Evolutionary conservation across 2,329 filamentous ascomycete genomes (phyloP).

Genomic region (Aspergillus hortae): DNA sequence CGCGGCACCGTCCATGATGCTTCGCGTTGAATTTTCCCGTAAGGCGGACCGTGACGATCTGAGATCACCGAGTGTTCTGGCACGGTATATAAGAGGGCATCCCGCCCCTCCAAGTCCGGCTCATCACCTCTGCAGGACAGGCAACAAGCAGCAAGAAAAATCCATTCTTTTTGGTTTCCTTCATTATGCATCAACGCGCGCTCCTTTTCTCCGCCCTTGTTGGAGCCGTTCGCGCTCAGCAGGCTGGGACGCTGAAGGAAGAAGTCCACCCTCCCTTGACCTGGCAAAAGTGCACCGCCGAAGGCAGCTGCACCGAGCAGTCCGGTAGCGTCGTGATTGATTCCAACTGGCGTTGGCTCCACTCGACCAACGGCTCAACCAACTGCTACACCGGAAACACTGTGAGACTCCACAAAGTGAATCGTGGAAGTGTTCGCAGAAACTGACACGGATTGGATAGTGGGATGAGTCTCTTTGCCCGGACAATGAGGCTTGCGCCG

Average conservation of each 20-base stretch:
- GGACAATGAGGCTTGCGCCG: constrained; percentile 48
- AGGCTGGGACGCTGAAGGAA: constrained; percentile 26
- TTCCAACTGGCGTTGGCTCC: constrained; percentile 57
- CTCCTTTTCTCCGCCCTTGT: constrained; percentile 28
- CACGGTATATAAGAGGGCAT: constrained; percentile 20
- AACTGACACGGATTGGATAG: constrained; percentile 1
- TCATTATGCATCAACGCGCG: constrained; percentile 27
- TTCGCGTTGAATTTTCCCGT: constrained; percentile 6
- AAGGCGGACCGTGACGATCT: not conserved
- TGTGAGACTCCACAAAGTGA: constrained; percentile 7
- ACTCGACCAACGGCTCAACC: constrained; percentile 44
- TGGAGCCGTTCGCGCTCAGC: constrained; percentile 26
- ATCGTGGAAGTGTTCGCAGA: no score
- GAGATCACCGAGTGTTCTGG: not conserved
- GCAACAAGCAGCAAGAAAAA: constrained; percentile 11
- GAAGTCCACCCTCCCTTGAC: constrained; percentile 50
- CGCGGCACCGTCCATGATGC: constrained; percentile 11
- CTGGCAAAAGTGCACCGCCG: constrained; percentile 52
- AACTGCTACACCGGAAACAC: constrained; percentile 57
- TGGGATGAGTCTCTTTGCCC: constrained; percentile 49
- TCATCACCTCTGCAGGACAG: constrained; percentile 27
- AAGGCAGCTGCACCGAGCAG: constrained; percentile 52
- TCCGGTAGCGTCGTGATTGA: constrained; percentile 54
- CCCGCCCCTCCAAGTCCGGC: constrained; percentile 1
- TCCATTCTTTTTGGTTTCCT: constrained; percentile 5